Conservation (phyloP, 2,329 filamentous ascomycete genomes). For the Fusarium nygamai region DNA sequence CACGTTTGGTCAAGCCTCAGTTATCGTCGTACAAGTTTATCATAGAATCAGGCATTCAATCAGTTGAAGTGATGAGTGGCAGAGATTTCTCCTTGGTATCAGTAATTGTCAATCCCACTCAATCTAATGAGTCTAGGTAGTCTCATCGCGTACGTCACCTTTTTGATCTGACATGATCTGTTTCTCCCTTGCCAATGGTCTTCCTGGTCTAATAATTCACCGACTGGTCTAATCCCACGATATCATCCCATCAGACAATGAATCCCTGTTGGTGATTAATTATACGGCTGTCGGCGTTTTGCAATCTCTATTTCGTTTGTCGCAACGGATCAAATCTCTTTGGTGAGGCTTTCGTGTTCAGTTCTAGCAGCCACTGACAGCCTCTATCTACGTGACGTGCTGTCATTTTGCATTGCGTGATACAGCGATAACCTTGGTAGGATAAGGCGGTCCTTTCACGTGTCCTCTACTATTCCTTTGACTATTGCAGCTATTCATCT, state of each 20-base stretch:
- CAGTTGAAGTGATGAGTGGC: not conserved
- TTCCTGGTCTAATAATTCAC: not conserved
- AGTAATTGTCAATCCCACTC: conserved; percentile 9
- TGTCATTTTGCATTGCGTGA: not conserved
- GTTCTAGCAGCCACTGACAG: not conserved
- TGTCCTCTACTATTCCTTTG: not conserved
- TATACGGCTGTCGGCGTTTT: not conserved
- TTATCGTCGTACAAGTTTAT: conserved; percentile 12
- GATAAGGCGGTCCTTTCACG: not conserved
- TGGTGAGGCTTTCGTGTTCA: not conserved
- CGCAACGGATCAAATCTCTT: not conserved
- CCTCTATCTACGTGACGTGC: not conserved
- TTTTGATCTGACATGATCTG: not conserved
- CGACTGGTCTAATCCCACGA: conserved; percentile 10
- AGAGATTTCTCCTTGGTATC: conserved; percentile 1
- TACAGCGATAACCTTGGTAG: not conserved
- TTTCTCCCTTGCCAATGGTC: not conserved
- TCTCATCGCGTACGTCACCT: not conserved
- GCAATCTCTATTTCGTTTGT: not conserved
- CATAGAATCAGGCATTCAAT: conserved; percentile 20
- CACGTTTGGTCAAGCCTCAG: conserved; percentile 30
- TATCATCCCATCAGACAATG: conserved; percentile 1
- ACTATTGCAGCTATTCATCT: not conserved
- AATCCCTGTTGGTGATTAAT: not conserved
- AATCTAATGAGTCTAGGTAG: not conserved